These are phyloP conservation scores for Bipolaris gigantea DNA, from an alignment of 2,329 filamentous ascomycete species.

Conservation along the genomic window DNA sequence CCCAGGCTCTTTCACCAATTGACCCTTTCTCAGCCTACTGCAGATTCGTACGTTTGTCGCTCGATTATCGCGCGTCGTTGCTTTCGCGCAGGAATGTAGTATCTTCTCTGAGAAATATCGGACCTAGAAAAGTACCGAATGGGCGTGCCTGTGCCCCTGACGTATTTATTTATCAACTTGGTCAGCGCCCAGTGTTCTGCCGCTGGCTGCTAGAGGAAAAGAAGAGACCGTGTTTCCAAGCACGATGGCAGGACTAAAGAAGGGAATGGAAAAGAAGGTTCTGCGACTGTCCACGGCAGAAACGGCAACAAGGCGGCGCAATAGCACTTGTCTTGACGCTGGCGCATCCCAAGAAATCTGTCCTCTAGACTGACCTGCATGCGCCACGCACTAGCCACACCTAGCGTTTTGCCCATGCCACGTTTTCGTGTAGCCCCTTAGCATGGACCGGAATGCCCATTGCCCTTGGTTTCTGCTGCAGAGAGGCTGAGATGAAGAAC, in stretches of 20 bases:
- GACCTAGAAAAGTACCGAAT: background rate
- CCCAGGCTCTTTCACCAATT: constrained; percentile 12
- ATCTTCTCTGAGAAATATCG: background rate
- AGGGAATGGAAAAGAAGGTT: constrained; percentile 10
- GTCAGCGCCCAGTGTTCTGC: background rate
- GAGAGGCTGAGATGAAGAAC: background rate
- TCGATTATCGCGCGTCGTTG: constrained; percentile 6
- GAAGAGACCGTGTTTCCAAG: constrained; percentile 6
- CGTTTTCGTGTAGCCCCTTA: constrained; percentile 5
- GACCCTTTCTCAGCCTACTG: background rate
- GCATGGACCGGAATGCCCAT: background rate
- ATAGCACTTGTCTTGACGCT: constrained; percentile 12
- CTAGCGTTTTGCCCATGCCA: constrained; percentile 6
- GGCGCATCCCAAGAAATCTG: constrained; percentile 15
- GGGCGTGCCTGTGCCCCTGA: constrained; percentile 1
- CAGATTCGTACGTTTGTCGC: background rate
- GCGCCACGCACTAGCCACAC: constrained; percentile 15
- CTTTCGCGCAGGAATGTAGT: constrained; percentile 1
- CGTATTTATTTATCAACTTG: constrained; percentile 4
- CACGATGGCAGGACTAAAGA: background rate
- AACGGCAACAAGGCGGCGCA: constrained; percentile 12
- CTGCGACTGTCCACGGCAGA: constrained; percentile 8
- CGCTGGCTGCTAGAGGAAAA: background rate
- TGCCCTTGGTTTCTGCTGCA: background rate
- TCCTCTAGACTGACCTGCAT: constrained; percentile 15